phyloP scores from a whole-genome alignment of 2,329 filamentous ascomycete species.

The Neonectria punicea region DNA sequence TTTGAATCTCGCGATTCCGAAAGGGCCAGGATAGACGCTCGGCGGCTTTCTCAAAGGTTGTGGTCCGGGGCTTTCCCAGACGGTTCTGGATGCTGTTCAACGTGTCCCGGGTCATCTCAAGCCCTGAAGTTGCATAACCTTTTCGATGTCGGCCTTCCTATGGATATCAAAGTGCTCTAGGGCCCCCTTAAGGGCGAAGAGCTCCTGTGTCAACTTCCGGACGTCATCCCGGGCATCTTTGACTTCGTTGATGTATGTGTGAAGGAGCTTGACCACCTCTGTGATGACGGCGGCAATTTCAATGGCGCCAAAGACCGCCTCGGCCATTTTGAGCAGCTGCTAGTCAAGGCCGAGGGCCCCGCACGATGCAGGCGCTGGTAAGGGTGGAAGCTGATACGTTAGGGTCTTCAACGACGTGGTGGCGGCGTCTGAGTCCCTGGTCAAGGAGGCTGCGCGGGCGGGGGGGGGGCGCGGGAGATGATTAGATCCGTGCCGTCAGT shows the following conservation, averaged over 20 bases:
- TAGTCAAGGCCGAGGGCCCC: not conserved
- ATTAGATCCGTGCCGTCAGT: not conserved
- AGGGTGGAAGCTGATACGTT: too few relatives aligned
- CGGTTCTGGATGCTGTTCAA: conserved; percentile 31
- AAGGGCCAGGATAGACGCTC: conserved; percentile 36
- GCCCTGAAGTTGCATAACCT: conserved; percentile 12
- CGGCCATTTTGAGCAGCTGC: conserved; percentile 27
- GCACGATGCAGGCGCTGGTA: not conserved
- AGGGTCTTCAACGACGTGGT: too few relatives aligned
- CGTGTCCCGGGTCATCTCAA: conserved; percentile 36
- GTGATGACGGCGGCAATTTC: conserved; percentile 34
- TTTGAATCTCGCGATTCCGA: conserved; percentile 29
- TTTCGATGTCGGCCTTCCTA: not conserved
- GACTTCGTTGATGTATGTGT: conserved; percentile 28
- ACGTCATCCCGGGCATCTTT: conserved; percentile 40
- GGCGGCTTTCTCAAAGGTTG: conserved; percentile 23
- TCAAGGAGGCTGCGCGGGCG: too few relatives aligned
- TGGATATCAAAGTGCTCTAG: conserved; percentile 35
- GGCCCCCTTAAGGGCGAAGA: conserved; percentile 38
- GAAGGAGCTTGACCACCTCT: conserved; percentile 33
- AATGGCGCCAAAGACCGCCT: conserved; percentile 28
- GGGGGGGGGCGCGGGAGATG: too few relatives aligned
- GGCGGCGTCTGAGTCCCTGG: too few relatives aligned
- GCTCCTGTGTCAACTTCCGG: conserved; percentile 37
- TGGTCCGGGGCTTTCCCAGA: conserved; percentile 26